Base-by-base conservation (phyloP, 495 filamentous ascomycete genomes). In the Hypoxylon subgilvum region DNA sequence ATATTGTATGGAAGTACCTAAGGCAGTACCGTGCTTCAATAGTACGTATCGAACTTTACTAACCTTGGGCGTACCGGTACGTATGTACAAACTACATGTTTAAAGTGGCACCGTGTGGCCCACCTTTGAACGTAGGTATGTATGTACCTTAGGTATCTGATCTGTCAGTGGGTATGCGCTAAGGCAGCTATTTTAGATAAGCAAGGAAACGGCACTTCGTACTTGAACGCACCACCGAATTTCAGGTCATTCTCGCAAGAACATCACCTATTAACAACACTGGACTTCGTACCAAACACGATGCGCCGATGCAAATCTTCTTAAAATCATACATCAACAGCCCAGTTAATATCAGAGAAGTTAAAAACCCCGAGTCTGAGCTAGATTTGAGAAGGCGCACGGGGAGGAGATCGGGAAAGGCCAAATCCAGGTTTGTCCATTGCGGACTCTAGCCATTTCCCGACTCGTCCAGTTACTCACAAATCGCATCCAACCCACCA, bases 211-310 rank as follows among this genome's bases (percentile, higher is more conserved):
- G 54, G 54, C 54, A 64, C 61, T 64, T 63, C 52, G 55, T 44
- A 44, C 54, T 55, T 53, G 34, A n/a, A n/a, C n/a, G n/a, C n/a
- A n/a, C n/a, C 52, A 59, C 34, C 17, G 45, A 27, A 19, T 55
- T 62, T 51, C 44, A 48, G 31, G 54, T 32, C 44, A 64, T 51
- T 38, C 52, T 59, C 32, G 54, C 61, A 44, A 55, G 49, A 64
- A 59, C 61, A 64, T 59, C 61, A 50, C 54, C 50, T 38, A 46
- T 39, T 31, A 50, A 30, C 8, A 3, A 40, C 28, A 41, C 42
- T 36, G 3, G 38, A 42, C 13, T 21, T 52, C 41, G 27, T 28
- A 18, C 38, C 31, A 39, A 55, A 53, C 36, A 41, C 27, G 38
- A 49, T 55, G 44, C 54, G 45, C 18, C 54, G 32, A 3, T 19